phyloP scores from a whole-genome alignment of 192 early-diverging fungal species.

The Chytriomyces hyalinus region DNA sequence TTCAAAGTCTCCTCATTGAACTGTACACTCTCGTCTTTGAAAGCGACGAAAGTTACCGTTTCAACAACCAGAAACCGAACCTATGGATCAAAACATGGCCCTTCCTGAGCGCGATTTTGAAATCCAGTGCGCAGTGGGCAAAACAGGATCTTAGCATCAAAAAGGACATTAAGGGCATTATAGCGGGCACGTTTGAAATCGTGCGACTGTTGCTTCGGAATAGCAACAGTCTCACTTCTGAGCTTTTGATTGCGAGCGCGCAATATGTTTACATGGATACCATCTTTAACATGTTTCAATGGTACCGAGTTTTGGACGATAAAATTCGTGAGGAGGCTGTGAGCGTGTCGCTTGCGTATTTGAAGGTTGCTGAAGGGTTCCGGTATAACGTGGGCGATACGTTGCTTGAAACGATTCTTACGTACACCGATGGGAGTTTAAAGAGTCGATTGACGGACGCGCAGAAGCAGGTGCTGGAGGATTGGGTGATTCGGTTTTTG shows the following conservation, averaged over 20 bases:
- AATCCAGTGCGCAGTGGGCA: constrained; percentile 31
- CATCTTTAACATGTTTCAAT: constrained; percentile 27
- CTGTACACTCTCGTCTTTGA: constrained; percentile 2
- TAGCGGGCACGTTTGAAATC: constrained; percentile 20
- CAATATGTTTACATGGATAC: constrained; percentile 10
- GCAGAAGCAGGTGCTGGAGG: constrained; percentile 14
- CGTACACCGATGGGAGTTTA: constrained; percentile 16
- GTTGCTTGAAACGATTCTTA: constrained; percentile 10
- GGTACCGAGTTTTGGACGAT: constrained; percentile 38
- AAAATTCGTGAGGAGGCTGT: constrained; percentile 27
- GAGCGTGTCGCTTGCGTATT: not conserved
- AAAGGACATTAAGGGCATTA: constrained; percentile 31
- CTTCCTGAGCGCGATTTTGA: constrained; percentile 22
- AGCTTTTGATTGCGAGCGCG: constrained; percentile 4
- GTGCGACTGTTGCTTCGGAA: not conserved
- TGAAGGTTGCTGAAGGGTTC: constrained; percentile 15
- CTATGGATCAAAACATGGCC: constrained; percentile 39
- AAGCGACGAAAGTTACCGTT: constrained; percentile 27
- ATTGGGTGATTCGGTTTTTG: constrained; percentile 7
- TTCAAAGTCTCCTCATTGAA: constrained; percentile 23
- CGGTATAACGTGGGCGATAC: constrained; percentile 15
- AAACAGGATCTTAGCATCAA: constrained; percentile 36
- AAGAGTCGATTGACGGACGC: constrained; percentile 17
- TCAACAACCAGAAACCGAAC: constrained; percentile 25
- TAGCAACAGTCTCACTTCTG: constrained; percentile 7